phyloP scores from a whole-genome alignment of 768 basidiomycete species.

The Porphyrellus cyaneotinctus region DNA sequence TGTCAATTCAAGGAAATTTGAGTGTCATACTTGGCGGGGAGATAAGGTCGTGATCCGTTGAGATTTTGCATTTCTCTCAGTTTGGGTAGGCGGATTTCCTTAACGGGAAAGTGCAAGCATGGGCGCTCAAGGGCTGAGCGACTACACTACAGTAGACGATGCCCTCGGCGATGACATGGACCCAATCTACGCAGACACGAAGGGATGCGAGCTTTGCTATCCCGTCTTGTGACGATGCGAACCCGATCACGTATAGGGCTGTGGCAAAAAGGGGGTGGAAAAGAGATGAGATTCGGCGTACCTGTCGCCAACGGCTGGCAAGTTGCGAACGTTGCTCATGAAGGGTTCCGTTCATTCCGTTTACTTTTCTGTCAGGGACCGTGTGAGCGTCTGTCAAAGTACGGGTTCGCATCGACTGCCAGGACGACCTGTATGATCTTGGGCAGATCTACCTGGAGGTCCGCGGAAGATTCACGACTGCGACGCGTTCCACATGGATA shows the following conservation, averaged over 20 bases:
- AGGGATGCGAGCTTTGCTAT: slow-evolving; percentile 2
- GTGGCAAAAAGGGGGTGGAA: slow-evolving; percentile 30
- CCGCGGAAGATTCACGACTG: slow-evolving; percentile 31
- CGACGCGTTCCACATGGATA: slow-evolving; percentile 28
- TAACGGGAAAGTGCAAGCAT: neutral
- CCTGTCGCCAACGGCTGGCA: slow-evolving; percentile 11
- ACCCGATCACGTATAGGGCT: slow-evolving; percentile 6
- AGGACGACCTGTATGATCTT: slow-evolving; percentile 23
- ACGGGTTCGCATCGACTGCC: slow-evolving; percentile 15
- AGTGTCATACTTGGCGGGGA: slow-evolving; percentile 17
- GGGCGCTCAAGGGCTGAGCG: neutral
- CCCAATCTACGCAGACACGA: slow-evolving; percentile 8
- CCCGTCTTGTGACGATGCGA: slow-evolving; percentile 5
- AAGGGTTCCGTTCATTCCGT: slow-evolving; percentile 4
- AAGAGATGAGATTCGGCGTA: slow-evolving; percentile 16
- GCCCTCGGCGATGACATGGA: slow-evolving; percentile 14
- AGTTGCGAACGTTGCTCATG: slow-evolving; percentile 2
- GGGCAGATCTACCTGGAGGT: slow-evolving; percentile 26
- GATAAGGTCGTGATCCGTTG: slow-evolving; percentile 32
- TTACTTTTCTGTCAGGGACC: slow-evolving; percentile 21
- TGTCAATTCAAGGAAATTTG: slow-evolving; percentile 12
- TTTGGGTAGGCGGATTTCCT: slow-evolving; percentile 10
- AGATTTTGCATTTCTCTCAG: slow-evolving; percentile 15
- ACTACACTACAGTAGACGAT: neutral
- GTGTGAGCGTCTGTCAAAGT: neutral